Percentiles rank a stretch among this genome's conserved stretches.
Evolutionary conservation across 2,329 filamentous ascomycete genomes (phyloP).

Genomic region (Sarocladiaceae sp.): DNA sequence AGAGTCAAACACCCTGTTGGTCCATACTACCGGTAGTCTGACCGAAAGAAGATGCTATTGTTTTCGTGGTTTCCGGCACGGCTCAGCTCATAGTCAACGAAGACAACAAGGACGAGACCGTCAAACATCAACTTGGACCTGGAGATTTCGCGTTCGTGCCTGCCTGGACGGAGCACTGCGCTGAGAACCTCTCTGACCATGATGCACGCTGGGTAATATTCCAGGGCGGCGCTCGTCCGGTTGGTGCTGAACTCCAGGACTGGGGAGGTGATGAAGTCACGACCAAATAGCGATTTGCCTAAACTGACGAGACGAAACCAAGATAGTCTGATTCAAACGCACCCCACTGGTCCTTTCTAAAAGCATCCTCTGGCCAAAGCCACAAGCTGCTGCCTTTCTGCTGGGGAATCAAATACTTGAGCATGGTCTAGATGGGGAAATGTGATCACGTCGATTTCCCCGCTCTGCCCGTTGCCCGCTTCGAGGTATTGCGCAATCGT

Average conservation of each 20-base stretch:
- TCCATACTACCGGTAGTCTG: background rate
- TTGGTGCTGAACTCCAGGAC: constrained; percentile 57
- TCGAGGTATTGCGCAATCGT: constrained; percentile 54
- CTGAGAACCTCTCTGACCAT: constrained; percentile 58
- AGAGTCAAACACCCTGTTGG: constrained; percentile 14
- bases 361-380: constrained; percentile 20
- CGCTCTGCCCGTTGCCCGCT: background rate
- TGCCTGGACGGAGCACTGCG: constrained; percentile 66
- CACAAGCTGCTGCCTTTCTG: constrained; percentile 24
- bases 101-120: constrained; percentile 44
- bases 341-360: background rate
- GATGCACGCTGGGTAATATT: constrained; percentile 64
- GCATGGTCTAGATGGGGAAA: constrained; percentile 61
- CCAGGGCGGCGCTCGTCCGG: constrained; percentile 55
- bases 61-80: constrained; percentile 59
- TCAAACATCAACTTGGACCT: constrained; percentile 51
- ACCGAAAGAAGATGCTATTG: constrained; percentile 53
- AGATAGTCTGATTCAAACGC: background rate
- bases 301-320: background rate
- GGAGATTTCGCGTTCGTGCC: constrained; percentile 71
- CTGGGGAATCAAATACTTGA: constrained; percentile 49
- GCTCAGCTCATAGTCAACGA: constrained; percentile 57
- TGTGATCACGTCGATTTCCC: constrained; percentile 54
- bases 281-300: background rate
- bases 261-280: constrained; percentile 51